phyloP scores from a whole-genome alignment of 305 asterid genomes.

The Plantago coronopus region DNA sequence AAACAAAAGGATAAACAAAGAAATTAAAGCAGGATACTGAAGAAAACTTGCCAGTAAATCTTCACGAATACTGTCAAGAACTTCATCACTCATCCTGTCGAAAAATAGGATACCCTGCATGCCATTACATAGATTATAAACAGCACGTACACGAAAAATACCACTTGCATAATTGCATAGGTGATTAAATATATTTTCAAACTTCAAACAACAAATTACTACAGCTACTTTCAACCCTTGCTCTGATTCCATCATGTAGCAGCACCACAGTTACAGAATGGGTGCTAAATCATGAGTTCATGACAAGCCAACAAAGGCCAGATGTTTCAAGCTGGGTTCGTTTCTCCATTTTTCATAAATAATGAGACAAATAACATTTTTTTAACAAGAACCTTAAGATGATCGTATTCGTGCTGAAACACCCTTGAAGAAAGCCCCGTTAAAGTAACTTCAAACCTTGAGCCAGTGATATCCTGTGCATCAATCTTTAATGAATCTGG shows the following conservation, averaged over 20 bases:
- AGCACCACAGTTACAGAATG: too few relatives aligned
- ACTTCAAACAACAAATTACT: too few relatives aligned
- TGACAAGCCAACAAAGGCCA: slow-evolving; percentile 1
- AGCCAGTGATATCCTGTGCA: slow-evolving; percentile 76
- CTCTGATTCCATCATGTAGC: too few relatives aligned
- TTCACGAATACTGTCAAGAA: slow-evolving; percentile 61
- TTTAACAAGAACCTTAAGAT: slow-evolving; percentile 55
- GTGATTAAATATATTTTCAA: too few relatives aligned
- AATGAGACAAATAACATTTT: background rate
- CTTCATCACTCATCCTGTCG: slow-evolving; percentile 79
- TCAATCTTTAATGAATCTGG: slow-evolving; percentile 77
- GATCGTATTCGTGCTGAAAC: slow-evolving; percentile 93
- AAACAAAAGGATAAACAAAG: background rate
- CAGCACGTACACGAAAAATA: background rate
- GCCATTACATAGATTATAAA: slow-evolving; percentile 12
- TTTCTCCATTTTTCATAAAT: slow-evolving; percentile 3
- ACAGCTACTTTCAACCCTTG: too few relatives aligned
- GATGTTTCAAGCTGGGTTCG: slow-evolving; percentile 1
- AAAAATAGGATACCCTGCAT: slow-evolving; percentile 88
- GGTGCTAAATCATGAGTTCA: background rate
- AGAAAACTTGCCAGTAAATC: slow-evolving; percentile 55
- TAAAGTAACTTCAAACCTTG: slow-evolving; percentile 61
- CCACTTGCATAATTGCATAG: too few relatives aligned
- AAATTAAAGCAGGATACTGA: background rate
- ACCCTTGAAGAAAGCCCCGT: slow-evolving; percentile 78